Conservation (phyloP, 306 rosid species). For the Neltuma alba region DNA sequence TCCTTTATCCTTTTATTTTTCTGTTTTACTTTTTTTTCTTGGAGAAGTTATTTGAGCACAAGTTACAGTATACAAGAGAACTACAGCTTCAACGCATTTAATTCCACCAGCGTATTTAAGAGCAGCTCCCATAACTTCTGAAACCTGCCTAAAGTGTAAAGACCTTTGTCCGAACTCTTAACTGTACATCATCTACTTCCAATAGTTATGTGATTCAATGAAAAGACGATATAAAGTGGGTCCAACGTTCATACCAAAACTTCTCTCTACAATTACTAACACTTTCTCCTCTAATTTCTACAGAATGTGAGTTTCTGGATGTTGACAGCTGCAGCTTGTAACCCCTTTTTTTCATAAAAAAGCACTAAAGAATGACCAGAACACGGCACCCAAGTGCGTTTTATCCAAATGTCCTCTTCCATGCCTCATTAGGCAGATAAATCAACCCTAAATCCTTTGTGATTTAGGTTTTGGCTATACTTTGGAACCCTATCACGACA, state of each 20-base stretch:
- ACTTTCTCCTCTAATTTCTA: constrained; percentile 16
- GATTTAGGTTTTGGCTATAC: neutral
- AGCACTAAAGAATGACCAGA: neutral
- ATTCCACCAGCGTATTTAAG: neutral
- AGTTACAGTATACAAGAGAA: neutral
- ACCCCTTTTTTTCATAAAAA: constrained; percentile 20
- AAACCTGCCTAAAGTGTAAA: neutral
- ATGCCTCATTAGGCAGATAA: neutral
- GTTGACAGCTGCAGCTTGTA: neutral
- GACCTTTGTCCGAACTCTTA: neutral
- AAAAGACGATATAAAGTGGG: neutral
- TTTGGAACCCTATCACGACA: neutral
- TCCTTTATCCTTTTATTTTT: neutral
- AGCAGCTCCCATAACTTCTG: constrained; percentile 1
- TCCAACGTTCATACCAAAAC: constrained; percentile 5
- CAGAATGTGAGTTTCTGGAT: neutral
- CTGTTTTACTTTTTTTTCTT: neutral
- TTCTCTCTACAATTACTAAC: neutral
- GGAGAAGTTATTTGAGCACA: neutral
- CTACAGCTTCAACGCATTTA: neutral
- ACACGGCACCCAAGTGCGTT: neutral
- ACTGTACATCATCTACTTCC: neutral
- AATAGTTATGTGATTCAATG: neutral
- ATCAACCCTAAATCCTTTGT: constrained; percentile 14
- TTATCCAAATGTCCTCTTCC: neutral